A percentile compares a stretch with the other conserved stretches of the same genome.
Evolutionary conservation across 805 yeast species (phyloP).

Genomic region (Clavispora santaluciae): DNA sequence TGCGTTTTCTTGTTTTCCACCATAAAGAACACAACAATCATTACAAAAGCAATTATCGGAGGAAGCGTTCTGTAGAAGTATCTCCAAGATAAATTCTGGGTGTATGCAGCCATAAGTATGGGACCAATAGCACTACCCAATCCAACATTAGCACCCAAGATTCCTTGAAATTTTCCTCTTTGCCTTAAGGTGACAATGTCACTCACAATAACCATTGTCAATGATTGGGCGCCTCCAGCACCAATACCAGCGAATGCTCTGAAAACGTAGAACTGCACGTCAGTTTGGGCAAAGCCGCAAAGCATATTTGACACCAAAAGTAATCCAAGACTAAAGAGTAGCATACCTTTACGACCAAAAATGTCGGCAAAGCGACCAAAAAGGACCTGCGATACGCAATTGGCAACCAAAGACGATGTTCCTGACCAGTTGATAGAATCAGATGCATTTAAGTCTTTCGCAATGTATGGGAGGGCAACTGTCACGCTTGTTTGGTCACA

Average conservation of each 20-base stretch:
- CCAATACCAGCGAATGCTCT: conserved; percentile 59
- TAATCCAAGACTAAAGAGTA: conserved; percentile 40
- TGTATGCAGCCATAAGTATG: conserved; percentile 48
- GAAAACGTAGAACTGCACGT: conserved; percentile 42
- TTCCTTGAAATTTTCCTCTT: conserved; percentile 53
- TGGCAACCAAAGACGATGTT: conserved; percentile 62
- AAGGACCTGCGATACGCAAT: conserved; percentile 69
- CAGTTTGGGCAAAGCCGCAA: conserved; percentile 39
- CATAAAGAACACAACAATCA: conserved; percentile 25
- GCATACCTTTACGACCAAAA: conserved; percentile 46
- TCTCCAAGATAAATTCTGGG: conserved; percentile 46
- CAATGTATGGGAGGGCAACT: conserved; percentile 46
- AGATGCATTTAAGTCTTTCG: conserved; percentile 41
- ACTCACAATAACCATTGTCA: conserved; percentile 48
- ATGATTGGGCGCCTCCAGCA: conserved; percentile 50
- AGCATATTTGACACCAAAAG: conserved; percentile 43
- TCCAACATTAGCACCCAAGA: conserved; percentile 47
- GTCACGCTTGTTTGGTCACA: conserved; percentile 48
- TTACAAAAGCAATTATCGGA: conserved; percentile 36
- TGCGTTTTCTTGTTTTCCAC: conserved; percentile 32
- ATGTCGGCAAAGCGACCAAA: conserved; percentile 70
- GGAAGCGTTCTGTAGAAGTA: conserved; percentile 47
- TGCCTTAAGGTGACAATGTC: conserved; percentile 52
- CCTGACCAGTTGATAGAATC: conserved; percentile 66
- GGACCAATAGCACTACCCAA: conserved; percentile 55